Conservation (phyloP, 1,139 yeast species). For the Suhomyces terraborum region DNA sequence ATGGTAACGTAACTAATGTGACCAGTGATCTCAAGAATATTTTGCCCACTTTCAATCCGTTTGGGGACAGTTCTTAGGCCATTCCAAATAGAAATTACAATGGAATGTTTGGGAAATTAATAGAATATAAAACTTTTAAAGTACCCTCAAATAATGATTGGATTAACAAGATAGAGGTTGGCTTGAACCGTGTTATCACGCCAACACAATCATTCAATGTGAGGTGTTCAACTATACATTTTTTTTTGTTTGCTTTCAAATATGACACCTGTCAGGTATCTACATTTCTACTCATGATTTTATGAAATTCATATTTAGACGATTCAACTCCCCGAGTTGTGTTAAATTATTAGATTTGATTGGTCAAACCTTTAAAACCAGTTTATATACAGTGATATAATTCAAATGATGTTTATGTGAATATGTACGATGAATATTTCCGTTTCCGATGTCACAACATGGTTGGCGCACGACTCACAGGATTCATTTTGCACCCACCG, state of each 20-base stretch:
- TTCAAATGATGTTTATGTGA: constrained; percentile 6
- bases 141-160: constrained; percentile 1
- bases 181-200: background rate
- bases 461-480: background rate
- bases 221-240: background rate
- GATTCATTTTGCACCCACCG: background rate
- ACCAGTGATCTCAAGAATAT: constrained; percentile 17
- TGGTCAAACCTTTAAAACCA: constrained; percentile 1
- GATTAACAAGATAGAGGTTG: constrained; percentile 4
- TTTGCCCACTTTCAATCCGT: constrained; percentile 35
- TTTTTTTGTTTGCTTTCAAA: constrained; percentile 5
- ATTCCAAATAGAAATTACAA: constrained; percentile 8
- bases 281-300: constrained; percentile 12
- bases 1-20: background rate
- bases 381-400: constrained; percentile 4
- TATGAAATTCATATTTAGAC: constrained; percentile 9
- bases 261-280: constrained; percentile 1
- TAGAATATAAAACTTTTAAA: constrained; percentile 12
- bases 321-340: constrained; percentile 2
- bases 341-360: constrained; percentile 2
- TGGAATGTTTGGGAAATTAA: constrained; percentile 14
- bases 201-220: background rate
- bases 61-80: constrained; percentile 25
- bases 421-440: background rate
- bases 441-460: background rate